phyloP scores from a whole-genome alignment of 352 stramenopile genomes.

The Phytophthora megakarya region DNA sequence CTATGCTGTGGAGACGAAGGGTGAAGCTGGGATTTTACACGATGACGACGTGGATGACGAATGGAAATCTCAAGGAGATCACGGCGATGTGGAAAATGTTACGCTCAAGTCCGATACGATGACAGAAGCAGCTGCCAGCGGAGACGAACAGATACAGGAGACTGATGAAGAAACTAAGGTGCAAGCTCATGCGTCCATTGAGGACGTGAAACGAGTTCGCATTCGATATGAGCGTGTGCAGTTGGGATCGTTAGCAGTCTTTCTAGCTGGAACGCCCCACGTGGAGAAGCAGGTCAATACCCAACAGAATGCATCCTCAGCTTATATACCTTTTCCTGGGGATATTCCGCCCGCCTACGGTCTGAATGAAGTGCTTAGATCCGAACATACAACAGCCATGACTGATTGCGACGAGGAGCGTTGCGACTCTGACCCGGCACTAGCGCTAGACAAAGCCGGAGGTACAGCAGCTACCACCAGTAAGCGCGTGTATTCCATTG shows the following conservation, averaged over 20 bases:
- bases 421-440: background rate
- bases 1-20: constrained; percentile 39
- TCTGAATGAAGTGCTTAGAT: too few species aligned
- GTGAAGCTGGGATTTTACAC: background rate
- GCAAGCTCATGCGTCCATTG: background rate
- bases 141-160: constrained; percentile 1
- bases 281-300: constrained; percentile 3
- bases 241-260: constrained; percentile 38
- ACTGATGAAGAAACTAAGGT: background rate
- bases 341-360: too few species aligned
- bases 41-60: background rate
- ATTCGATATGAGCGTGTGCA: constrained; percentile 35
- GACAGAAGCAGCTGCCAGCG: background rate
- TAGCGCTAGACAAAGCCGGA: constrained; percentile 7
- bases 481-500: constrained; percentile 33
- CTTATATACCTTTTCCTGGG: too few species aligned
- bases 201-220: constrained; percentile 9
- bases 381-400: too few species aligned
- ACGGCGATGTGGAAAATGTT: constrained; percentile 5
- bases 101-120: background rate
- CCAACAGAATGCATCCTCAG: background rate
- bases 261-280: constrained; percentile 21
- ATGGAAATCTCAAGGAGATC: background rate
- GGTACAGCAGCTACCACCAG: constrained; percentile 1
- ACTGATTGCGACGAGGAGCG: too few species aligned